phyloP scores from a whole-genome alignment of 1,284 basidiomycete genomes.

The Pholiota adiposa region DNA sequence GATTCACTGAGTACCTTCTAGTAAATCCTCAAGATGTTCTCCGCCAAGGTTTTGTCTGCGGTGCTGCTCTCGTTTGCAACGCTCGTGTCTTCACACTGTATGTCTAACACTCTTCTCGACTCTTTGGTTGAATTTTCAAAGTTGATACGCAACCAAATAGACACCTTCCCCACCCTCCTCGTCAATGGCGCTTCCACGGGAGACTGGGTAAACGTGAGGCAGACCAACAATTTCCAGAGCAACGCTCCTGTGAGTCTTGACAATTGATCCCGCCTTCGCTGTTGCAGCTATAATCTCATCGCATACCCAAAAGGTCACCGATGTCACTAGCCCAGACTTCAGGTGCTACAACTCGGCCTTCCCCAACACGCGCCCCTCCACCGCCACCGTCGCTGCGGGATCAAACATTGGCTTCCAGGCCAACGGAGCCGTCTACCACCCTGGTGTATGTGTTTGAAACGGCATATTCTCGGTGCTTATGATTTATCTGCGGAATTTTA shows the following conservation, averaged over 20 bases:
- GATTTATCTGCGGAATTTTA: no score
- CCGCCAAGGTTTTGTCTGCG: constrained; percentile 17
- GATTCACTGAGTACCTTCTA: not conserved
- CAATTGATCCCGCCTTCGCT: not conserved
- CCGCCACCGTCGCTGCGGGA: constrained; percentile 40
- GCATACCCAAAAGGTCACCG: constrained; percentile 35
- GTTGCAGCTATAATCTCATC: not conserved
- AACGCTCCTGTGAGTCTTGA: constrained; percentile 36
- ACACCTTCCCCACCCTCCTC: constrained; percentile 45
- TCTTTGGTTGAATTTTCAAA: no score
- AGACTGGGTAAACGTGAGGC: constrained; percentile 44
- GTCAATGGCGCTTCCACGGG: constrained; percentile 39
- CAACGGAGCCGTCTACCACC: constrained; percentile 43
- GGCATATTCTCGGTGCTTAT: not conserved
- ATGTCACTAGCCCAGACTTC: constrained; percentile 45
- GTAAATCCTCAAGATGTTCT: constrained; percentile 22
- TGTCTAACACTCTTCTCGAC: constrained; percentile 1
- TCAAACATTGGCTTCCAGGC: constrained; percentile 37
- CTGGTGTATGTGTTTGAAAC: constrained; percentile 41
- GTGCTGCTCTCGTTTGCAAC: constrained; percentile 24
- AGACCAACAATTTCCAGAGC: constrained; percentile 48
- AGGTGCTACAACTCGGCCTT: constrained; percentile 44
- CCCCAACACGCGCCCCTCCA: constrained; percentile 33
- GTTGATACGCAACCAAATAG: no score
- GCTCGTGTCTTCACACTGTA: constrained; percentile 31